These are phyloP conservation scores for Nakazawaea ernobii DNA, from an alignment of 805 yeast genomes.

Conservation along the genomic window DNA sequence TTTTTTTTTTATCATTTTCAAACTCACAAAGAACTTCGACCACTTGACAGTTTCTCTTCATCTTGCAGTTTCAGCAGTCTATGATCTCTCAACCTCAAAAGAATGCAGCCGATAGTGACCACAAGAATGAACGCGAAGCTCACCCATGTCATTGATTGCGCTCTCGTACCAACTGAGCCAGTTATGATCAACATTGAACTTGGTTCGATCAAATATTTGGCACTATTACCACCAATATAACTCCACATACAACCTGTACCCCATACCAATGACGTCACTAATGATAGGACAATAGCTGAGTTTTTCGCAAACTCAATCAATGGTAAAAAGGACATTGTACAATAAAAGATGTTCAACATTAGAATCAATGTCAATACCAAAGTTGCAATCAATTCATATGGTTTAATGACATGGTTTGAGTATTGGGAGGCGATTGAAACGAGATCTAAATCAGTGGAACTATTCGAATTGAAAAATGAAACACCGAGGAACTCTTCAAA, in stretches of 20 bases:
- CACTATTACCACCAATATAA: constrained; percentile 48
- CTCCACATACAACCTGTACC: constrained; percentile 63
- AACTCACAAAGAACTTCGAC: not conserved
- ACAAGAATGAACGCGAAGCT: constrained; percentile 44
- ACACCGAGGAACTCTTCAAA: constrained; percentile 26
- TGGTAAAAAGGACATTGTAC: constrained; percentile 46
- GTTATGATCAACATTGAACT: constrained; percentile 46
- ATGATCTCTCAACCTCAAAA: not conserved
- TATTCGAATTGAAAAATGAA: constrained; percentile 25
- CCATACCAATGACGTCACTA: constrained; percentile 42
- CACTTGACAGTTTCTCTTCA: not conserved
- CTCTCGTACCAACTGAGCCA: constrained; percentile 42
- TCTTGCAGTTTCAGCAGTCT: not conserved
- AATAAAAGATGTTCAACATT: constrained; percentile 37
- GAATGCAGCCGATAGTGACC: constrained; percentile 32
- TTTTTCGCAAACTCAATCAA: constrained; percentile 21
- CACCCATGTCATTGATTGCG: constrained; percentile 57
- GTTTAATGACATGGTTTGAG: constrained; percentile 42
- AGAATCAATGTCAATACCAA: constrained; percentile 37
- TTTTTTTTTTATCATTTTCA: not conserved
- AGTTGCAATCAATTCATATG: constrained; percentile 45
- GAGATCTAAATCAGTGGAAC: constrained; percentile 35
- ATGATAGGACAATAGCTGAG: constrained; percentile 26
- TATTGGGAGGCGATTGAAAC: constrained; percentile 41
- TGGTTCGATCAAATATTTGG: constrained; percentile 34